A percentile compares a stretch with the other conserved stretches of the same genome.
These are phyloP conservation scores for Cornus controversa DNA, from an alignment of 148 eudicot species.

Conservation along the genomic window DNA sequence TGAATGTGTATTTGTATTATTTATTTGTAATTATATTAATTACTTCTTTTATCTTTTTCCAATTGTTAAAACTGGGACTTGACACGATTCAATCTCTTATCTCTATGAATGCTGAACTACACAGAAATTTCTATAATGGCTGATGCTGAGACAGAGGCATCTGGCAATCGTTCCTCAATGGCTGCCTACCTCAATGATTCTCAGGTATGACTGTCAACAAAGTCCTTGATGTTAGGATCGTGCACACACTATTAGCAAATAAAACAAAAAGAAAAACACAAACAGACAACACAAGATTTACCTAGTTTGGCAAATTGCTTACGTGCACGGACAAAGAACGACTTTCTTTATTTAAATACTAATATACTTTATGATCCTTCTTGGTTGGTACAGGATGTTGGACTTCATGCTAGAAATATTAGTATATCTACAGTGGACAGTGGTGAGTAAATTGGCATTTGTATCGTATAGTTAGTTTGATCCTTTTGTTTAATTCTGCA, in stretches of 20 bases:
- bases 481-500: not conserved
- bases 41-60: not conserved
- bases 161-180: conserved; percentile 40
- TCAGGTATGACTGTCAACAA: conserved; percentile 40
- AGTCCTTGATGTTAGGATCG: too few species aligned
- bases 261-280: too few species aligned
- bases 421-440: conserved; percentile 81
- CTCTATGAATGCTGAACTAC: conserved; percentile 11
- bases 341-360: too few species aligned
- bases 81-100: not conserved
- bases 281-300: too few species aligned
- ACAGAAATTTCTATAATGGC: conserved; percentile 43
- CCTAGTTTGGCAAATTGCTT: too few species aligned
- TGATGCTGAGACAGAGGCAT: conserved; percentile 39
- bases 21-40: not conserved
- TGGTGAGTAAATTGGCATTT: conserved; percentile 50
- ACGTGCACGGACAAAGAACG: too few species aligned
- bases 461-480: not conserved
- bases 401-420: conserved; percentile 77
- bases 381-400: conserved; percentile 46
- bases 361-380: not conserved
- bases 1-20: not conserved
- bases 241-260: too few species aligned
- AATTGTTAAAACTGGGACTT: not conserved
- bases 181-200: conserved; percentile 38